phyloP scores from a whole-genome alignment of 2,329 filamentous ascomycete species.

The Raffaelea albimanens region DNA sequence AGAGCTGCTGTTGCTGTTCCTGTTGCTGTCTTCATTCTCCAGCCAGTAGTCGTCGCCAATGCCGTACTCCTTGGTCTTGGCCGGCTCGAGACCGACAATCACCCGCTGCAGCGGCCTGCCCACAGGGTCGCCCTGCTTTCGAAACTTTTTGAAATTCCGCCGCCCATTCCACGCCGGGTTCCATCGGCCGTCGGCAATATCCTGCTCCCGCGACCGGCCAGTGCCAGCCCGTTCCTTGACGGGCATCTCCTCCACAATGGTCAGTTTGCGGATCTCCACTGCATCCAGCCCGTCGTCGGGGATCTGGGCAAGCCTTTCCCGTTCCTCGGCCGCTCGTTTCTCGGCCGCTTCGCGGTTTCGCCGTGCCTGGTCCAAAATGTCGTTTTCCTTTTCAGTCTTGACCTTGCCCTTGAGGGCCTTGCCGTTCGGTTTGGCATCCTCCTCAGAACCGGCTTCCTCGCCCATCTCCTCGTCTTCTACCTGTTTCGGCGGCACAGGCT shows the following conservation, averaged over 20 bases:
- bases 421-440: conserved; percentile 13
- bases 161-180: conserved; percentile 85
- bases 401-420: conserved; percentile 32
- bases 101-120: conserved; percentile 35
- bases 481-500: conserved; percentile 26
- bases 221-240: conserved; percentile 34
- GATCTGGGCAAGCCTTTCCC: conserved; percentile 40
- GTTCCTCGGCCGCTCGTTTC: conserved; percentile 45
- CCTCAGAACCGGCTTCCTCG: conserved; percentile 8
- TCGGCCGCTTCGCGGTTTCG: conserved; percentile 56
- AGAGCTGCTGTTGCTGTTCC: conserved; percentile 10
- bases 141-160: conserved; percentile 92
- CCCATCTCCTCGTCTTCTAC: conserved; percentile 16
- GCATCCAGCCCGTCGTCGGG: conserved; percentile 59
- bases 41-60: conserved; percentile 72
- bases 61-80: conserved; percentile 60
- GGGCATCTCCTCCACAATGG: conserved; percentile 68
- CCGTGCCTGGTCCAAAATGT: conserved; percentile 59
- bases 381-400: conserved; percentile 31
- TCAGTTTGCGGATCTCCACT: conserved; percentile 61
- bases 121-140: conserved; percentile 40
- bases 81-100: conserved; percentile 64
- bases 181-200: conserved; percentile 56
- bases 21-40: conserved; percentile 30
- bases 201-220: conserved; percentile 35